These are phyloP conservation scores for Linnemannia hyalina DNA, from an alignment of 192 early-diverging fungal genomes.

Conservation along the genomic window DNA sequence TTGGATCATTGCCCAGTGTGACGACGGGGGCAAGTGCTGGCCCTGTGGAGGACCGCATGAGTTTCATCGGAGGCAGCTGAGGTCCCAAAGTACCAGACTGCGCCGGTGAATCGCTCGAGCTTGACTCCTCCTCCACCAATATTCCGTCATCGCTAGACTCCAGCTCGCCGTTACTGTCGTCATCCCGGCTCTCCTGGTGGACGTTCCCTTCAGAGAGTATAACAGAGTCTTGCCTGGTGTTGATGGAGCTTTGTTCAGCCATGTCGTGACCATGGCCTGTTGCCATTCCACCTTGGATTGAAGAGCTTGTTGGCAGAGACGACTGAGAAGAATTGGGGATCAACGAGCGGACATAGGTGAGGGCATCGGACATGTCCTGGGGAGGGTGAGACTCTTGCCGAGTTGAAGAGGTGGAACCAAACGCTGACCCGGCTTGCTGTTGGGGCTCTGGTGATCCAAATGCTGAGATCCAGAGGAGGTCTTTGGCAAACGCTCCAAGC, in stretches of 20 bases:
- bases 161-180: neutral
- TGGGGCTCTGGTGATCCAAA: constrained; percentile 12
- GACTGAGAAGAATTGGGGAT: neutral
- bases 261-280: neutral
- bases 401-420: neutral
- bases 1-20: constrained; percentile 6
- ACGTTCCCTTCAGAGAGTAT: too few species aligned
- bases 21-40: constrained; percentile 24
- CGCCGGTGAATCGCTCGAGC: neutral
- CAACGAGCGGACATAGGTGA: constrained; percentile 32
- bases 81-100: neutral
- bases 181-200: neutral
- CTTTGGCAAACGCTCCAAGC: constrained; percentile 45
- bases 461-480: constrained; percentile 45
- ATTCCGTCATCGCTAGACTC: constrained; percentile 1
- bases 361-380: constrained; percentile 11
- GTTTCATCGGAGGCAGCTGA: constrained; percentile 14
- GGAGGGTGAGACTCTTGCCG: constrained; percentile 1
- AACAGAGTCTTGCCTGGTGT: too few species aligned
- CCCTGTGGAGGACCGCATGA: constrained; percentile 25
- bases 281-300: neutral
- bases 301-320: neutral
- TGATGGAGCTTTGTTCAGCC: neutral
- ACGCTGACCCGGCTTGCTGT: neutral
- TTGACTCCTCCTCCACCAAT: neutral